A percentile compares a stretch with the other conserved stretches of the same genome.
These are phyloP conservation scores for Phellinidium pouzarii DNA, from an alignment of 1,284 basidiomycete genomes.

Conservation along the genomic window DNA sequence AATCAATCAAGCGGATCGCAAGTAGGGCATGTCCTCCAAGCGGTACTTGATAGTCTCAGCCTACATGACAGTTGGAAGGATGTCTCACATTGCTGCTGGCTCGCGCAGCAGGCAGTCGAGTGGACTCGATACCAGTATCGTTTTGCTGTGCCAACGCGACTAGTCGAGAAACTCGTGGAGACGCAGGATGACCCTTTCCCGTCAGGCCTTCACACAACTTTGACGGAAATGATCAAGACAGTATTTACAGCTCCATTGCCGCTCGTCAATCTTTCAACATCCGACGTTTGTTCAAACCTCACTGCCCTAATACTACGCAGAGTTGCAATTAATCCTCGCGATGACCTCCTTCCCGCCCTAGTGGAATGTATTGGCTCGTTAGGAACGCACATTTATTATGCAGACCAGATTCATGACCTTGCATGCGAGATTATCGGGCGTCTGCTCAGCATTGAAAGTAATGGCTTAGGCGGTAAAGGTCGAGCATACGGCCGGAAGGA, in stretches of 20 bases:
- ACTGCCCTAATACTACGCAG: constrained; percentile 71
- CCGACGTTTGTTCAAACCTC: constrained; percentile 79
- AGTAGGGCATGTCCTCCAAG: constrained; percentile 65
- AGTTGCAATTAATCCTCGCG: constrained; percentile 56
- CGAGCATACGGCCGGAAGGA: constrained; percentile 35
- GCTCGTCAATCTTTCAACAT: constrained; percentile 86
- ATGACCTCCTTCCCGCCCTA: constrained; percentile 62
- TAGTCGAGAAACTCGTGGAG: constrained; percentile 77
- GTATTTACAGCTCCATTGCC: constrained; percentile 80
- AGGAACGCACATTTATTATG: constrained; percentile 89
- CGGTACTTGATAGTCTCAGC: constrained; percentile 63
- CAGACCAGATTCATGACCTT: constrained; percentile 94
- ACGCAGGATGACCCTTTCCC: constrained; percentile 52
- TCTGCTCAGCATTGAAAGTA: constrained; percentile 64
- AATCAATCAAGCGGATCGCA: constrained; percentile 76
- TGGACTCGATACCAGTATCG: constrained; percentile 93
- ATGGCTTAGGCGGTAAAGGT: constrained; percentile 43
- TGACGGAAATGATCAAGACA: constrained; percentile 80
- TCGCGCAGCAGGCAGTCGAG: constrained; percentile 67
- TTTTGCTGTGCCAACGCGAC: constrained; percentile 78
- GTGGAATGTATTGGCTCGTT: constrained; percentile 81
- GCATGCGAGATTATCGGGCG: constrained; percentile 79
- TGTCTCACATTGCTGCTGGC: constrained; percentile 75
- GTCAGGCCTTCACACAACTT: constrained; percentile 54
- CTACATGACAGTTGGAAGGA: constrained; percentile 64